Percentiles rank a stretch among this genome's conserved stretches.
Conservation (phyloP, 2,329 filamentous ascomycete genomes). For the Pseudocercospora fijiensis region DNA sequence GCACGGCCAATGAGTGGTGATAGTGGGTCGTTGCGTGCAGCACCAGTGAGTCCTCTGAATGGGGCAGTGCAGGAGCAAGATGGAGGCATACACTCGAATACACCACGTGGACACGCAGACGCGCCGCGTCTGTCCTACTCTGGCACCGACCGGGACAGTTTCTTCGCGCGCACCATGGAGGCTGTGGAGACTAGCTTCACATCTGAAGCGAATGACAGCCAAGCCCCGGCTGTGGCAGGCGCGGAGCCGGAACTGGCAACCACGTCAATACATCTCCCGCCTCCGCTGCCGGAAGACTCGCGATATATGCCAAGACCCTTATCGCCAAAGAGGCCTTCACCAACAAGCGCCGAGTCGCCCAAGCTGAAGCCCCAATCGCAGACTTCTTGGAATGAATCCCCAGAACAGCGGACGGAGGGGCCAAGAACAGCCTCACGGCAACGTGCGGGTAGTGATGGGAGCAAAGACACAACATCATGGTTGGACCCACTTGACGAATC, state of each 20-base stretch:
- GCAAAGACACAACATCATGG: constrained; percentile 37
- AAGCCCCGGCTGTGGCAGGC: constrained; percentile 14
- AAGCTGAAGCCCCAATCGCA: constrained; percentile 18
- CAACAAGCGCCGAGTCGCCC: constrained; percentile 45
- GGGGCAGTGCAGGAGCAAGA: constrained; percentile 31
- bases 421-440: constrained; percentile 4
- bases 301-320: constrained; percentile 68
- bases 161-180: constrained; percentile 33
- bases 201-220: constrained; percentile 10
- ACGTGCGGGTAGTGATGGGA: constrained; percentile 22
- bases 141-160: constrained; percentile 32
- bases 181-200: constrained; percentile 29
- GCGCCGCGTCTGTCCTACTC: constrained; percentile 35
- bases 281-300: constrained; percentile 34
- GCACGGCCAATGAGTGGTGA: constrained; percentile 64
- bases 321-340: constrained; percentile 60
- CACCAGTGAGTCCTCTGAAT: constrained; percentile 39
- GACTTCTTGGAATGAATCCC: constrained; percentile 18
- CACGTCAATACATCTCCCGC: constrained; percentile 31
- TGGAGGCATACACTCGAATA: constrained; percentile 48
- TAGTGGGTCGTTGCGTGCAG: constrained; percentile 40
- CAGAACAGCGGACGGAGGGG: constrained; percentile 11
- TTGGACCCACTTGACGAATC: constrained; percentile 70
- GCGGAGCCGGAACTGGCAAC: background rate
- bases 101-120: constrained; percentile 53